Evolutionary conservation across 2,329 filamentous ascomycete genomes (phyloP), one percentile per base, ranked within the genome.

Genomic region (Pseudocercospora fijiensis): DNA sequence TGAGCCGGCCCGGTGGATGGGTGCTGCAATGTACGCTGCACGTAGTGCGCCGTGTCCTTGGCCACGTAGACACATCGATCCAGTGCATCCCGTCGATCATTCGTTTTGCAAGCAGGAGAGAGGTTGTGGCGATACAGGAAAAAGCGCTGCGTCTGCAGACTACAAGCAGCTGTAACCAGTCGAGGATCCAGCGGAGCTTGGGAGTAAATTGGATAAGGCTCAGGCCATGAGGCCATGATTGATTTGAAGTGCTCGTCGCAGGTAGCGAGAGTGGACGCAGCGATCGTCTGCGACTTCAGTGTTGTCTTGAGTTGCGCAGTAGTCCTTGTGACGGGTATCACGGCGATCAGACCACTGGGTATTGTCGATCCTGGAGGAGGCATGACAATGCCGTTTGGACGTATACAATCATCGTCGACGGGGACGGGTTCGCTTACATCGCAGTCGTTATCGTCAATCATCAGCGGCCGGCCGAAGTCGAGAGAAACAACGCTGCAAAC

Each of bases 41-140:
- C 82, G 18, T 96, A 84, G 26, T 85, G 85, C 0, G 90, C 88
- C 0, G 93, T 97, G 68, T 96, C 92, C 62, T 90, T 83, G 0
- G 91, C 88, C 8, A 89, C 88, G 6, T 83, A 82, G 1, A 89
- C 85, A 75, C 94, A 97, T 67, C 89, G 86, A 63, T 93, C 88
- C 27, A 97, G 80, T 1, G 95, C 92, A 6, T 86, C 84, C 3
- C 83, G 78, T 49, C 94, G 86, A 47, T 88, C 85, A 30, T 89
- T 83, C 1, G 81, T 76, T 0, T 88, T 83, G 72, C 89, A 92
- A 9, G 82, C 81, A 0, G 92, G 90, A 0, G 88, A 88, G 8
- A 98, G 82, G 72, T 98, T 97, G 72, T 96, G 92, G 47, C 95
- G 87, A 76, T 96, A 91, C 8, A 99, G 84, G 41, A 95, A 82